These are phyloP conservation scores for Ceratocystis harringtonii DNA, from an alignment of 2,329 filamentous ascomycete species.

Conservation along the genomic window DNA sequence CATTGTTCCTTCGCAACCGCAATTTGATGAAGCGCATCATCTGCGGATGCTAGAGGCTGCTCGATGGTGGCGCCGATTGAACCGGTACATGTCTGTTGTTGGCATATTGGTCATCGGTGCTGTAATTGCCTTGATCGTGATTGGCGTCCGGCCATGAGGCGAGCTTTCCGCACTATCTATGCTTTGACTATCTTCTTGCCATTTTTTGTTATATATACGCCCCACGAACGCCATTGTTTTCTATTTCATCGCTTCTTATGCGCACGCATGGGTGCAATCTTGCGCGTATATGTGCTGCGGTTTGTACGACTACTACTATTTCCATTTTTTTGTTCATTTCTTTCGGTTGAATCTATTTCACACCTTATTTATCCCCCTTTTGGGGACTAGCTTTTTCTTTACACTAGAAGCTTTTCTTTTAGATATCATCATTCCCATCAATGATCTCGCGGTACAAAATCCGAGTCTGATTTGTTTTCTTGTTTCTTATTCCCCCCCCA, in stretches of 20 bases:
- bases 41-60: slow-evolving; percentile 29
- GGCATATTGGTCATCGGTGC: slow-evolving; percentile 40
- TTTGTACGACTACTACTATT: slow-evolving; percentile 11
- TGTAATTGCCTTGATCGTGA: slow-evolving; percentile 35
- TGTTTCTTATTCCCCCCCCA: slow-evolving; percentile 1
- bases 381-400: background rate
- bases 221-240: slow-evolving; percentile 6
- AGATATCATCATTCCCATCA: slow-evolving; percentile 3
- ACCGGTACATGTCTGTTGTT: slow-evolving; percentile 42
- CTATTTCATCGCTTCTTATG: slow-evolving; percentile 12
- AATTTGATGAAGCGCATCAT: slow-evolving; percentile 9
- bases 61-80: slow-evolving; percentile 45
- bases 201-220: background rate
- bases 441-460: background rate
- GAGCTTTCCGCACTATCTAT: background rate
- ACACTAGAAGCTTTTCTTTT: background rate
- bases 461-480: background rate
- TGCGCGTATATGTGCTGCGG: background rate
- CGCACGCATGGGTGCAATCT: background rate
- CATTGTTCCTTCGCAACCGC: slow-evolving; percentile 9
- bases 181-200: slow-evolving; percentile 11
- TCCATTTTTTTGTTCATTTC: slow-evolving; percentile 15
- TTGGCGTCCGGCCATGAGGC: slow-evolving; percentile 29
- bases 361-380: background rate
- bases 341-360: slow-evolving; percentile 12